Conservation (phyloP, 2,329 filamentous ascomycete genomes). For the Gnomoniopsis smithogilvyi region DNA sequence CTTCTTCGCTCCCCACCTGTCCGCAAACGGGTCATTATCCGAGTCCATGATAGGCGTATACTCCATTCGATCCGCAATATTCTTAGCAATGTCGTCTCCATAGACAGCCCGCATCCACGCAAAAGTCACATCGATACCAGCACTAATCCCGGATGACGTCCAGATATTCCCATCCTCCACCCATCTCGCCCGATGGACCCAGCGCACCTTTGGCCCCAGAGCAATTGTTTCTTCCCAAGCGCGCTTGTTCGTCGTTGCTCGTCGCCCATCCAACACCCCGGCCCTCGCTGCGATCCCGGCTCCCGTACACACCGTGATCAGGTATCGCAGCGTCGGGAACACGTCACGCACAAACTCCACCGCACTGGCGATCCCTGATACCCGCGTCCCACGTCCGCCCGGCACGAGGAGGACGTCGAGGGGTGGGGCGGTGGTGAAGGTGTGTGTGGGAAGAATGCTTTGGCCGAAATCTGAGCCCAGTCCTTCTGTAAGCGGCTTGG, state of each 20-base stretch:
- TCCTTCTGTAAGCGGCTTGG: neutral
- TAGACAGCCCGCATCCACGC: constrained; percentile 54
- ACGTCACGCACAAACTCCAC: constrained; percentile 36
- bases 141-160: constrained; percentile 55
- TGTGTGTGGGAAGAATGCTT: constrained; percentile 39
- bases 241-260: constrained; percentile 57
- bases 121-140: constrained; percentile 60
- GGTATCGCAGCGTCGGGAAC: constrained; percentile 40
- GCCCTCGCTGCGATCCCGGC: constrained; percentile 46
- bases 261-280: constrained; percentile 49
- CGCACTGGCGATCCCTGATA: constrained; percentile 24
- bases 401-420: constrained; percentile 66
- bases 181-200: constrained; percentile 55
- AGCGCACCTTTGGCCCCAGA: constrained; percentile 41
- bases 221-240: constrained; percentile 39
- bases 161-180: constrained; percentile 55
- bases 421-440: constrained; percentile 49
- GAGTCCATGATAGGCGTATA: constrained; percentile 53
- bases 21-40: constrained; percentile 52
- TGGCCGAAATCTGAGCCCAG: neutral
- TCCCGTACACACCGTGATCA: constrained; percentile 58
- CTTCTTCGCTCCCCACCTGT: neutral
- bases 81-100: constrained; percentile 46
- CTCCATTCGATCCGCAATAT: constrained; percentile 51
- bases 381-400: constrained; percentile 52